A percentile compares a stretch with the other conserved stretches of the same genome.
phyloP scores from a whole-genome alignment of 306 rosid genomes.

The Cicer judaicum region DNA sequence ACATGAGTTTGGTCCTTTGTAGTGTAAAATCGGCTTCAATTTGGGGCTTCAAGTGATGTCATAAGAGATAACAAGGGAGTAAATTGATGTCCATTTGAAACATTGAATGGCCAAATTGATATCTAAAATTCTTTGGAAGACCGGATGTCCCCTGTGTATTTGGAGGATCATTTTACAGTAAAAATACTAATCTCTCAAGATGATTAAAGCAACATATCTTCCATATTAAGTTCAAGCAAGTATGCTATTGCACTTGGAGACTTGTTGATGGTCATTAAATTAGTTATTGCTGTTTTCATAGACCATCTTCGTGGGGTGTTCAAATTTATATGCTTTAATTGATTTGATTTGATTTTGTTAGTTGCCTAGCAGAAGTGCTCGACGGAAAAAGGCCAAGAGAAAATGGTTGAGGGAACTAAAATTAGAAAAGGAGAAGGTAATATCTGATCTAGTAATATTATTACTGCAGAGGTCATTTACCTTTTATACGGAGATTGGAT shows the following conservation, averaged over 20 bases:
- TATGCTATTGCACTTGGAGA: constrained; percentile 22
- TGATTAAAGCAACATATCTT: background rate
- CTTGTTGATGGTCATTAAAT: constrained; percentile 24
- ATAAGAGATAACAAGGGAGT: background rate
- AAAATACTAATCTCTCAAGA: background rate
- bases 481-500: constrained; percentile 28
- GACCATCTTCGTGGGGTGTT: constrained; percentile 1
- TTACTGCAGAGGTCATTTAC: constrained; percentile 30
- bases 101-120: constrained; percentile 1
- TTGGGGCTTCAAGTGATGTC: background rate
- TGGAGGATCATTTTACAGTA: constrained; percentile 1
- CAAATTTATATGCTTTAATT: background rate
- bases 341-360: constrained; percentile 44
- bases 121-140: background rate
- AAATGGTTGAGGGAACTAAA: constrained; percentile 79
- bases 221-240: constrained; percentile 3
- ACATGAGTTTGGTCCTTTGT: constrained; percentile 14
- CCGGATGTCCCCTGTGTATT: background rate
- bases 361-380: constrained; percentile 88
- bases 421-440: constrained; percentile 61
- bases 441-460: constrained; percentile 37
- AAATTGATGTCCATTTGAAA: constrained; percentile 20
- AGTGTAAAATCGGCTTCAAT: background rate
- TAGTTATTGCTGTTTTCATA: constrained; percentile 31
- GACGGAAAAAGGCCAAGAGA: constrained; percentile 86